A percentile compares a stretch with the other conserved stretches of the same genome.
Evolutionary conservation across 345 rosid species (phyloP).

Genomic region (Abelmoschus esculentus): DNA sequence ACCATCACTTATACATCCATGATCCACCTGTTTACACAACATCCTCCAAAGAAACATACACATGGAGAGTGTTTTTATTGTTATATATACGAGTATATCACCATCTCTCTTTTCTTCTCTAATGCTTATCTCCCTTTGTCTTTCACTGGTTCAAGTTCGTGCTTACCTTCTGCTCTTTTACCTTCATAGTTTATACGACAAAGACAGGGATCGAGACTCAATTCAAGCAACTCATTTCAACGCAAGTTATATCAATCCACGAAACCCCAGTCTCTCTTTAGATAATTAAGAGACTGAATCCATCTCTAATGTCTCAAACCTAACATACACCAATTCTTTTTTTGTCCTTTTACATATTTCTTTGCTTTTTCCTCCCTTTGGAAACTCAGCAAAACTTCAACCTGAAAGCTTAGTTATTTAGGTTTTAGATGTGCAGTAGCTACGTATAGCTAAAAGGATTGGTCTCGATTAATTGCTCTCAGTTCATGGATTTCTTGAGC

Average conservation of each 20-base stretch:
- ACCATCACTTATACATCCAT: too few relatives aligned
- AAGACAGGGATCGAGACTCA: conserved; percentile 20
- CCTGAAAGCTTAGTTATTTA: not conserved
- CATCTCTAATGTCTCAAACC: too few relatives aligned
- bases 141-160: conserved; percentile 37
- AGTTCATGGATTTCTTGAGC: conserved; percentile 38
- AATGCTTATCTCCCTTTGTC: conserved; percentile 9
- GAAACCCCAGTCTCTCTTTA: too few relatives aligned
- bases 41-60: too few relatives aligned
- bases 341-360: too few relatives aligned
- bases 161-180: conserved; percentile 38
- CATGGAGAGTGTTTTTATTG: too few relatives aligned
- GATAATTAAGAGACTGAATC: too few relatives aligned
- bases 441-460: not conserved
- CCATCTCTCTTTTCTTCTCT: conserved; percentile 23
- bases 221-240: conserved; percentile 22
- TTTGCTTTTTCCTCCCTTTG: too few relatives aligned
- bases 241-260: conserved; percentile 37
- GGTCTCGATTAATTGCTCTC: conserved; percentile 1
- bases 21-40: too few relatives aligned
- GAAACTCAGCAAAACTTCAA: too few relatives aligned
- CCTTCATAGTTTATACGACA: conserved; percentile 34
- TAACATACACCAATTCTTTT: too few relatives aligned
- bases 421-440: not conserved
- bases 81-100: conserved; percentile 17